These are phyloP conservation scores for Alternaria ethzedia DNA, from an alignment of 2,329 filamentous ascomycete species.

Conservation along the genomic window DNA sequence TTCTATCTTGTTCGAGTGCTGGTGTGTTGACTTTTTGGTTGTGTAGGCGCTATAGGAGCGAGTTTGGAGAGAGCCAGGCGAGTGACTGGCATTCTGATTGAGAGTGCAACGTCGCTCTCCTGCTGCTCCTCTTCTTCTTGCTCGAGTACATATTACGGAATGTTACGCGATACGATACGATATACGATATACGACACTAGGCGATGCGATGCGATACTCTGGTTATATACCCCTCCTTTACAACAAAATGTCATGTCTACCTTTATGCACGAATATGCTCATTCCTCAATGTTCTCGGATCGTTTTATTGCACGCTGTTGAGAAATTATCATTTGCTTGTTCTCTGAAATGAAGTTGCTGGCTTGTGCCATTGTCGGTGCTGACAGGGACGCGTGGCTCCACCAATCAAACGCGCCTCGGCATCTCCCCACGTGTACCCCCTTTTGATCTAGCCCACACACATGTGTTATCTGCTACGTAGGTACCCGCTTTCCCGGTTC, in stretches of 20 bases:
- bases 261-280: not conserved
- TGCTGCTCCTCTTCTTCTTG: not conserved
- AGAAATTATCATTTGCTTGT: not conserved
- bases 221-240: constrained; percentile 1
- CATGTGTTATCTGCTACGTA: not conserved
- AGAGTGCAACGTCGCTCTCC: not conserved
- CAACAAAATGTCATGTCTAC: not conserved
- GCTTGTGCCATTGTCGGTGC: not conserved
- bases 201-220: not conserved
- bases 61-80: constrained; percentile 30
- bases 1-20: not conserved
- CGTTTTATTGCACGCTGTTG: fast-evolving
- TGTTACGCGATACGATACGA: not conserved
- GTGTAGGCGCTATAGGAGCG: constrained; percentile 21
- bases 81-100: constrained; percentile 31
- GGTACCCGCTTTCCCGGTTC: not conserved
- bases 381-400: not conserved
- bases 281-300: not conserved
- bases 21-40: constrained; percentile 7
- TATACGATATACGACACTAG: not conserved
- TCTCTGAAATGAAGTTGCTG: not conserved
- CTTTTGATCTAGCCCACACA: not conserved
- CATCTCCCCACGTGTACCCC: not conserved
- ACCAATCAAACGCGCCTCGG: not conserved
- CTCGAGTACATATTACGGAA: not conserved